A percentile compares a stretch with the other conserved stretches of the same genome.
These are phyloP conservation scores for Sphaerobolus stellatus DNA, from an alignment of 1,284 basidiomycete genomes.

Conservation along the genomic window DNA sequence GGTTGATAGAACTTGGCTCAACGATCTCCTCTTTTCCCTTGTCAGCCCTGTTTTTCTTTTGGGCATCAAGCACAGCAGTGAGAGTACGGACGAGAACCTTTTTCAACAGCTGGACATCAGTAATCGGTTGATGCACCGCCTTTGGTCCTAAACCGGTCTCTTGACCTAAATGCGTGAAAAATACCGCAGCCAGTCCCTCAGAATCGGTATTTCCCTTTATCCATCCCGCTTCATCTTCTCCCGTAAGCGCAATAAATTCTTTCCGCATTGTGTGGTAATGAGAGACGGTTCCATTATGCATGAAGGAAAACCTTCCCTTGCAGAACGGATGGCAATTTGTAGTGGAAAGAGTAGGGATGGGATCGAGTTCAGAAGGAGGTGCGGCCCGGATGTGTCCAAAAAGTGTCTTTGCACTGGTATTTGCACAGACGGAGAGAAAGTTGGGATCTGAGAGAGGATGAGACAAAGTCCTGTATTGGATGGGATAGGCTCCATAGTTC, in stretches of 20 bases:
- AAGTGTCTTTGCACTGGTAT: slow-evolving; percentile 30
- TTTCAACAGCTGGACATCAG: slow-evolving; percentile 25
- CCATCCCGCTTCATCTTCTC: slow-evolving; percentile 25
- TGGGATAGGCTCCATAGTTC: slow-evolving; percentile 30
- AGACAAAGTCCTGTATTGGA: slow-evolving; percentile 34
- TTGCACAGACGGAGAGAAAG: slow-evolving; percentile 32
- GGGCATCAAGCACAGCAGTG: slow-evolving; percentile 25
- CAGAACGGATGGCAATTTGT: slow-evolving; percentile 39
- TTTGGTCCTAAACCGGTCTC: slow-evolving; percentile 26
- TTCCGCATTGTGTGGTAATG: slow-evolving; percentile 30
- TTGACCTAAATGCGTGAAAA: slow-evolving; percentile 35
- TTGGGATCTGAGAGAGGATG: slow-evolving; percentile 35
- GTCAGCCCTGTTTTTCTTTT: slow-evolving; percentile 22
- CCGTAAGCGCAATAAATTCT: slow-evolving; percentile 23
- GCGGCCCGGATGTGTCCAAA: slow-evolving; percentile 40
- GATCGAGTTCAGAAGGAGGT: slow-evolving; percentile 20
- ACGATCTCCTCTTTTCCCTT: slow-evolving; percentile 12
- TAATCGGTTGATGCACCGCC: slow-evolving; percentile 28
- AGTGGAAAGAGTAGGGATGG: slow-evolving; percentile 27
- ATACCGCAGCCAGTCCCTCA: slow-evolving; percentile 39
- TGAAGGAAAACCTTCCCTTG: slow-evolving; percentile 38
- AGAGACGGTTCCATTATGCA: slow-evolving; percentile 39
- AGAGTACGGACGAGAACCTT: slow-evolving; percentile 31
- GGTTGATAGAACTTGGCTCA: slow-evolving; percentile 31
- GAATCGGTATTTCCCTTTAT: slow-evolving; percentile 40